phyloP scores from a whole-genome alignment of 108 stramenopile genomes.

The Skeletonema costatum region DNA sequence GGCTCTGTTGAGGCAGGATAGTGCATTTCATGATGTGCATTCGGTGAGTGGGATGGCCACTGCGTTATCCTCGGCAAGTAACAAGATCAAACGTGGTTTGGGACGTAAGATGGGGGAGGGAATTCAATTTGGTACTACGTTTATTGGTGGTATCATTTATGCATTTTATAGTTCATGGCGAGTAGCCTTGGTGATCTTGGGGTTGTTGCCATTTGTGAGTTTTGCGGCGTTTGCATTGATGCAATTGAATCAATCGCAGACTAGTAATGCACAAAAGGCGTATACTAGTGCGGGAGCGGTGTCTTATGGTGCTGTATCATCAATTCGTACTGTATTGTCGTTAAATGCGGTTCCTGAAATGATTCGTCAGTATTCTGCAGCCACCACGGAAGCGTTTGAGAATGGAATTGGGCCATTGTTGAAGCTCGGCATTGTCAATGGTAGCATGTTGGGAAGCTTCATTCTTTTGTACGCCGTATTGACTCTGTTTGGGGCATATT shows the following conservation, averaged over 20 bases:
- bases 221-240: constrained; percentile 50
- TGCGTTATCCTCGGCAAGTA: constrained; percentile 6
- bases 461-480: constrained; percentile 60
- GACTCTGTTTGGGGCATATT: constrained; percentile 66
- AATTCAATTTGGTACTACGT: constrained; percentile 65
- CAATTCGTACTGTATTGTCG: constrained; percentile 52
- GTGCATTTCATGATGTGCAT: constrained; percentile 64
- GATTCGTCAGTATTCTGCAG: constrained; percentile 40
- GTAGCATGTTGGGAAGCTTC: constrained; percentile 67
- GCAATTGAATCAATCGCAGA: constrained; percentile 59
- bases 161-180: constrained; percentile 62
- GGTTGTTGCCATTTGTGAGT: constrained; percentile 52
- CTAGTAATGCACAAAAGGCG: constrained; percentile 35
- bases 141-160: constrained; percentile 63
- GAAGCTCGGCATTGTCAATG: constrained; percentile 65
- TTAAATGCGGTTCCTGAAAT: constrained; percentile 53
- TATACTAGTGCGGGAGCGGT: constrained; percentile 54
- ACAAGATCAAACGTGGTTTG: constrained; percentile 48
- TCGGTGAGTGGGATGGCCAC: constrained; percentile 53
- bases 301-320: constrained; percentile 36
- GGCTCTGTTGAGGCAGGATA: constrained; percentile 68
- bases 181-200: constrained; percentile 66
- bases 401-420: constrained; percentile 36
- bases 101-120: constrained; percentile 78
- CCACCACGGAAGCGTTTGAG: constrained; percentile 63